Evolutionary conservation across 371 early-diverging fungal genomes (phyloP), one percentile per base, ranked within the genome.

Genomic region (Chytridium lagenaria): DNA sequence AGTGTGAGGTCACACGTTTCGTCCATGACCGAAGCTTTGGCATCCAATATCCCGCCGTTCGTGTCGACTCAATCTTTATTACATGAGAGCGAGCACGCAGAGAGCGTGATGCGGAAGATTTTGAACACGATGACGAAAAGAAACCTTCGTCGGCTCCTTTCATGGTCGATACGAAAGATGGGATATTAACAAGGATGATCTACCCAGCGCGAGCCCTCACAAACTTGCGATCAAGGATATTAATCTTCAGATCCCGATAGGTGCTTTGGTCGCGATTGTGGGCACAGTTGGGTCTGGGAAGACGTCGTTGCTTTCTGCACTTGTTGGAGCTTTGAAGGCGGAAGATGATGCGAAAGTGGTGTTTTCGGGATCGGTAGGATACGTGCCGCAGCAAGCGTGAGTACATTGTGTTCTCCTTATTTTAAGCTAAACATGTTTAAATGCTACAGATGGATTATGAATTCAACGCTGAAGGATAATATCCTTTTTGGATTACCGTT

Each of bases 261-360:
- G 86, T 2, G 10, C 78, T 12, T 78, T 87, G 15, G 73, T 79
- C 2, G 85, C 83, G 10, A 75, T 84, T 28, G 80, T 81, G 22
- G 84, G 84, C 30, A 39, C 74, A 0, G 84, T 84, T 12, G 84
- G 84, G 1, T 70, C 75, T 10, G 79, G 81, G 0, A 84, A 84
- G 50, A 69, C 70, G 26, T 78, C 80, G 22, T 70, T 84, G 1
- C 67, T 84, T 10, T 63, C 70, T 30, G 79, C 81, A 19, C 50
- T 81, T 26, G 52, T 81, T 67, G 83, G 83, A 15, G 81, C 80
- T 49, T 55, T 79, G 72, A 87, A 80, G 51, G 59, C 69, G 19
- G 81, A 78, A 26, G 28, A 71, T 0, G 22, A 34, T 10, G 66
- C 73, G 23, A 52, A 50, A 10, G 77, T 84, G 19, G 66, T 69